These are phyloP conservation scores for Kodamaea ohmeri DNA, from an alignment of 1,139 yeast genomes.

Conservation along the genomic window DNA sequence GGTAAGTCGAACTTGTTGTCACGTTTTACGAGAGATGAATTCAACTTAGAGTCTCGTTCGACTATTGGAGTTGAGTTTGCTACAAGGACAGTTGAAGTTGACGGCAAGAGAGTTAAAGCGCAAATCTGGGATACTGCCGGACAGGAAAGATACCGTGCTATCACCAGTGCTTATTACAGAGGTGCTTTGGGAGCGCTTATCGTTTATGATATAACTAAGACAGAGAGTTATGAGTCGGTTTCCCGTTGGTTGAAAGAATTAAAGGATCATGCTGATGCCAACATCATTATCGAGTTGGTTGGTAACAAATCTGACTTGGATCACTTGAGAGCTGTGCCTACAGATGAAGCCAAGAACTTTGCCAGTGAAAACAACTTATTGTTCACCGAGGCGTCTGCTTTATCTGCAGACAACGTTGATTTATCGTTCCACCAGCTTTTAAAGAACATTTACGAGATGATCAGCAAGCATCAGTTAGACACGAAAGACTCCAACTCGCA, in stretches of 20 bases:
- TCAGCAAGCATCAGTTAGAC: constrained; percentile 82
- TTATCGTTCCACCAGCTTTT: constrained; percentile 88
- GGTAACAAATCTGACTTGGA: constrained; percentile 94
- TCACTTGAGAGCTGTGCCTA: constrained; percentile 94
- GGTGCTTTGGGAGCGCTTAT: constrained; percentile 98
- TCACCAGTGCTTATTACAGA: constrained; percentile 94
- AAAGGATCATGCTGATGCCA: constrained; percentile 95
- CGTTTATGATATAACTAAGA: constrained; percentile 92
- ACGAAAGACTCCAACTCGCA: constrained; percentile 51
- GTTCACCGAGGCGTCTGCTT: constrained; percentile 96
- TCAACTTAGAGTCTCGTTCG: constrained; percentile 88
- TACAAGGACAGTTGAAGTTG: constrained; percentile 90
- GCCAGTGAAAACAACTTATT: constrained; percentile 90
- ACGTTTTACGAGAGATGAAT: constrained; percentile 92
- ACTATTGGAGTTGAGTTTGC: constrained; percentile 99
- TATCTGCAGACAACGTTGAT: constrained; percentile 93
- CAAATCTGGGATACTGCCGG: constrained; percentile 99
- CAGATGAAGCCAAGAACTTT: constrained; percentile 94
- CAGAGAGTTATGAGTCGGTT: constrained; percentile 89
- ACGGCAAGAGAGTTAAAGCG: constrained; percentile 92
- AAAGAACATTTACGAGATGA: constrained; percentile 91
- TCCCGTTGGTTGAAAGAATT: constrained; percentile 94
- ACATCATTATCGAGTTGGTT: constrained; percentile 92
- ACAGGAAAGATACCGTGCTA: constrained; percentile 96
- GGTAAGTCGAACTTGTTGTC: constrained; percentile 94